Evolutionary conservation across 148 eudicot species (phyloP).

Genomic region (Cornus controversa): DNA sequence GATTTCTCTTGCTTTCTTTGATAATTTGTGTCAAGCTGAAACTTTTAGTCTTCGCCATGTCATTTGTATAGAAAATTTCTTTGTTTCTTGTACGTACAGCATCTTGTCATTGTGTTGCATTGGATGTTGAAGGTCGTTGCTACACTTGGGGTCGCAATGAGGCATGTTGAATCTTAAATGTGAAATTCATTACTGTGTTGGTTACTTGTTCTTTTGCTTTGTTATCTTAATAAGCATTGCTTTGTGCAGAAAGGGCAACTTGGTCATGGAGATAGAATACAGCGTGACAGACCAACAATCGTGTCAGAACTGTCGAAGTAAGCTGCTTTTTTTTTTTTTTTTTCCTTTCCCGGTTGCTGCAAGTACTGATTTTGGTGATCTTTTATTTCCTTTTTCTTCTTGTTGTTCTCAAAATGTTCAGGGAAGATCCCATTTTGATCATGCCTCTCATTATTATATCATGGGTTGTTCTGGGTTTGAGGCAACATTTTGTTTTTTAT

Average conservation of each 20-base stretch:
- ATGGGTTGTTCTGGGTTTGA: neutral
- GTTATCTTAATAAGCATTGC: neutral
- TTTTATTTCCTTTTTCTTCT: neutral
- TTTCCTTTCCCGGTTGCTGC: neutral
- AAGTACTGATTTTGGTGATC: neutral
- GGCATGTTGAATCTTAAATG: constrained; percentile 36
- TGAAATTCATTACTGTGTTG: constrained; percentile 15
- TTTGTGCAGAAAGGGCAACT: constrained; percentile 86
- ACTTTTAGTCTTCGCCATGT: neutral
- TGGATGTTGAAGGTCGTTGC: constrained; percentile 95
- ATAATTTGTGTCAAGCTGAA: neutral
- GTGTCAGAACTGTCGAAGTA: constrained; percentile 83
- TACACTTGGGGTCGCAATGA: constrained; percentile 99
- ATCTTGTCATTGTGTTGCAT: constrained; percentile 93
- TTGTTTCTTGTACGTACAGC: constrained; percentile 38
- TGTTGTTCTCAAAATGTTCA: too few species aligned
- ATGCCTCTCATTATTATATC: neutral
- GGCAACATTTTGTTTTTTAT: neutral
- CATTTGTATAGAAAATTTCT: neutral
- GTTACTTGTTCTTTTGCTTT: neutral
- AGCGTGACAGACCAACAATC: constrained; percentile 91
- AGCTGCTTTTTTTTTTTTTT: constrained; percentile 11
- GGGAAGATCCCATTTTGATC: neutral
- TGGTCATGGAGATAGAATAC: constrained; percentile 92
- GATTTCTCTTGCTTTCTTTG: neutral